Conservation (phyloP, 306 rosid genomes). For the Echinosophora koreensis region DNA sequence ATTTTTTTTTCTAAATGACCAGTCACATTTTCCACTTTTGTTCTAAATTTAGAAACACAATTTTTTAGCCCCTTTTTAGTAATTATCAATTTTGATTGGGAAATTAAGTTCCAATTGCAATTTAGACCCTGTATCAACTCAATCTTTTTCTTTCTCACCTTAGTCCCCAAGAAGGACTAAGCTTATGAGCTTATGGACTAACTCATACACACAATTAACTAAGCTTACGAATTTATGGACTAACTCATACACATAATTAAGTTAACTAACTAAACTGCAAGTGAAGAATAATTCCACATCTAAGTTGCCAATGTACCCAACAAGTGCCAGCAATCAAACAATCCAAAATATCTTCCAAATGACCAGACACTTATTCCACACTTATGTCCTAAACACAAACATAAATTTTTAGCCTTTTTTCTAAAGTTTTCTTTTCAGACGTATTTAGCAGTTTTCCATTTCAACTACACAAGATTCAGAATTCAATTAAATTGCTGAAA, state of each 20-base stretch:
- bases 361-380: not conserved
- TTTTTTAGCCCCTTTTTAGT: not conserved
- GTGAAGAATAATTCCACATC: too few relatives aligned
- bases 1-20: constrained; percentile 20
- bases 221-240: too few relatives aligned
- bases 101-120: too few relatives aligned
- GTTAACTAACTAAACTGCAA: too few relatives aligned
- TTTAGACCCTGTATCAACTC: too few relatives aligned
- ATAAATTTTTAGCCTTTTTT: not conserved
- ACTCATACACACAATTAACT: too few relatives aligned
- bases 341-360: constrained; percentile 6
- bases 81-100: too few relatives aligned
- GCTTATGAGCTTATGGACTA: too few relatives aligned
- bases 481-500: constrained; percentile 8
- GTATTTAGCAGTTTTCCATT: not conserved
- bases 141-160: too few relatives aligned
- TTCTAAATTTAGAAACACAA: not conserved
- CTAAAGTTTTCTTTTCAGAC: too few relatives aligned
- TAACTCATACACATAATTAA: too few relatives aligned
- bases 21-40: not conserved
- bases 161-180: too few relatives aligned
- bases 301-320: not conserved
- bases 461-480: constrained; percentile 13
- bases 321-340: constrained; percentile 5
- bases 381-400: not conserved